Percentiles rank a stretch among this genome's conserved stretches.
Conservation (phyloP, 805 yeast species). For the Myxozyma kluyveri region DNA sequence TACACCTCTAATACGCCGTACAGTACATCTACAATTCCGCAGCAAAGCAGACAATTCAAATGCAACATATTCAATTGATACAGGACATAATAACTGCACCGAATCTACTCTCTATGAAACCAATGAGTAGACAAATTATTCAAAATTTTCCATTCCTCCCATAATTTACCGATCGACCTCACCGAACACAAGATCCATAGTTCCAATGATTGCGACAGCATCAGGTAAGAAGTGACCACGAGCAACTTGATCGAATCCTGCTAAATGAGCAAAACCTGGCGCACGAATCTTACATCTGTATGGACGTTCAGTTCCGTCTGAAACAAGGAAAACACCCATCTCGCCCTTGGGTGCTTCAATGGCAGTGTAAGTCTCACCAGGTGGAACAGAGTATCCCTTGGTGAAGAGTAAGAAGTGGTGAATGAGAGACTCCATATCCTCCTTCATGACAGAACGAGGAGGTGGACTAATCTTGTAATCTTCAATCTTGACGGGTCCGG, state of each 20-base stretch:
- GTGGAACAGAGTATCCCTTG: slow-evolving; percentile 85
- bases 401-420: slow-evolving; percentile 86
- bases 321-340: slow-evolving; percentile 85
- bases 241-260: slow-evolving; percentile 81
- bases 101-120: too few relatives aligned
- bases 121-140: too few relatives aligned
- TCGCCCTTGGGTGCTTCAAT: slow-evolving; percentile 96
- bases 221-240: slow-evolving; percentile 87
- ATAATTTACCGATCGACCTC: slow-evolving; percentile 84
- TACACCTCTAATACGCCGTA: too few relatives aligned
- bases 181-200: slow-evolving; percentile 93
- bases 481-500: slow-evolving; percentile 87
- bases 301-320: slow-evolving; percentile 88
- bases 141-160: too few relatives aligned
- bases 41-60: too few relatives aligned
- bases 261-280: slow-evolving; percentile 90
- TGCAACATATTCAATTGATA: too few relatives aligned
- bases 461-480: slow-evolving; percentile 85
- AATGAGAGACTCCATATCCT: slow-evolving; percentile 88
- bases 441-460: slow-evolving; percentile 77
- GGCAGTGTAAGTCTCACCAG: slow-evolving; percentile 86
- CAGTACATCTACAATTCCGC: too few relatives aligned
- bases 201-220: slow-evolving; percentile 90
- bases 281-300: slow-evolving; percentile 90
- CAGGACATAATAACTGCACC: too few relatives aligned